Conservation (phyloP, 202 grass and related monocot species). For the Elaeis oleifera region DNA sequence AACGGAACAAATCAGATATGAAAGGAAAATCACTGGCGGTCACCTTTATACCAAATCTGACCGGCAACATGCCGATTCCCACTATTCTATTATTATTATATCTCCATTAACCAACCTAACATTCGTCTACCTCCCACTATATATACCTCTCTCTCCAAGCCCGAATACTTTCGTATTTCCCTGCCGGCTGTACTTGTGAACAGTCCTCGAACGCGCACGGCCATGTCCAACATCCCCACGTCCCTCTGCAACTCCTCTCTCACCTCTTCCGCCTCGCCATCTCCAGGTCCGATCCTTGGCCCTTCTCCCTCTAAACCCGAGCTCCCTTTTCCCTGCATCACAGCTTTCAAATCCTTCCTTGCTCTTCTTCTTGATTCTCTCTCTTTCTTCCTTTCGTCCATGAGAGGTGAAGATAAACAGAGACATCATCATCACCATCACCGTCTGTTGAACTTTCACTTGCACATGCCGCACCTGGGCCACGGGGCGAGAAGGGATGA, state of each 20-base stretch:
- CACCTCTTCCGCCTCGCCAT: conserved; percentile 81
- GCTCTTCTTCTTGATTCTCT: background rate
- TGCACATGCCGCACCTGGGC: conserved; percentile 6
- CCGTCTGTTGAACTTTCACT: background rate
- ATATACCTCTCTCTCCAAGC: too few relatives aligned
- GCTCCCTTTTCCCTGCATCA: background rate
- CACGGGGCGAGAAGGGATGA: background rate
- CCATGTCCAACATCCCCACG: conserved; percentile 91
- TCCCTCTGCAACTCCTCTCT: conserved; percentile 84
- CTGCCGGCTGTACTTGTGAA: too few relatives aligned
- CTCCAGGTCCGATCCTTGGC: conserved; percentile 91
- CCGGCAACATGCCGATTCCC: too few relatives aligned
- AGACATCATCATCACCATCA: conserved; percentile 5
- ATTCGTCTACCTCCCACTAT: too few relatives aligned
- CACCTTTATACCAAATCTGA: too few relatives aligned
- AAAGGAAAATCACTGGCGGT: too few relatives aligned
- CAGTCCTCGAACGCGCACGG: too few relatives aligned
- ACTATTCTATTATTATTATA: too few relatives aligned
- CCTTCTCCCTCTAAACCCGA: conserved; percentile 59
- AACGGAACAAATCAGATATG: too few relatives aligned
- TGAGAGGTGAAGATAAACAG: conserved; percentile 24
- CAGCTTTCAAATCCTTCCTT: too few relatives aligned
- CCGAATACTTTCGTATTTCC: too few relatives aligned
- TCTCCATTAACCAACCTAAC: too few relatives aligned
- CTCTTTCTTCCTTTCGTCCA: background rate